Base-by-base conservation (phyloP, 352 stramenopile species). In the Aphanomyces invadans region DNA sequence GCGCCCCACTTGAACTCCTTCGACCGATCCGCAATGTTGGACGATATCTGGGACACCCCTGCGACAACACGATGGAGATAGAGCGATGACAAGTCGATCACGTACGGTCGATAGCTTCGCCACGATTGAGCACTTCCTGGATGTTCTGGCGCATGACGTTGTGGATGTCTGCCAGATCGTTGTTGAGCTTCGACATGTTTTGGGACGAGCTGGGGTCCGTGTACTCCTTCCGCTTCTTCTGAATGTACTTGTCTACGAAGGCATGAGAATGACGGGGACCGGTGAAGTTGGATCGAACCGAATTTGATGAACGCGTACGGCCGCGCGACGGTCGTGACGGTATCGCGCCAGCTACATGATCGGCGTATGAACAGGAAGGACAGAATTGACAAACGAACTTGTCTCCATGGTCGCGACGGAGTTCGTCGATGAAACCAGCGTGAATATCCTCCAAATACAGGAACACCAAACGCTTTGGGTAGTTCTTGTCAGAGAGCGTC, bases 281-380 rank as follows among this genome's bases (percentile, higher is more conserved):
- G 23, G 42, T 29, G 31, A 26, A 56, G 42, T 33, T 23, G 38
- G n/a, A 2, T 15, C 57, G 3, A 71, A 89, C 87, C 95, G 70
- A 98, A 98, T 79, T 98, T 98, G 72, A 99, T 99, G 75, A 99
- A 99, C 36, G 92, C 92, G 72, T 99, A 99, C n/a, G 97, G 96
- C 25, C 96, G 86, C 53, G 92, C 93, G 31, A 98, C 95, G 15
- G 95, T 98, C 46, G 95, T 92, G 38, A 99, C 89, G 32, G 92
- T 76, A 49, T 92, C 79, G 53, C 90, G 79, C 92, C 93, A 98
- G 57, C 84, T 71, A 26, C 26, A 70, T 60, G 52, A 2, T 17
- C 23, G 49, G 2, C 17, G 12, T 25, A 67, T 25, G 19, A 29
- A 70, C 26, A 19, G 19, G 10, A 44, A 28, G 38, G 21, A 26